Evolutionary conservation across 2,329 filamentous ascomycete species (phyloP).

Genomic region (Talaromyces islandicus): DNA sequence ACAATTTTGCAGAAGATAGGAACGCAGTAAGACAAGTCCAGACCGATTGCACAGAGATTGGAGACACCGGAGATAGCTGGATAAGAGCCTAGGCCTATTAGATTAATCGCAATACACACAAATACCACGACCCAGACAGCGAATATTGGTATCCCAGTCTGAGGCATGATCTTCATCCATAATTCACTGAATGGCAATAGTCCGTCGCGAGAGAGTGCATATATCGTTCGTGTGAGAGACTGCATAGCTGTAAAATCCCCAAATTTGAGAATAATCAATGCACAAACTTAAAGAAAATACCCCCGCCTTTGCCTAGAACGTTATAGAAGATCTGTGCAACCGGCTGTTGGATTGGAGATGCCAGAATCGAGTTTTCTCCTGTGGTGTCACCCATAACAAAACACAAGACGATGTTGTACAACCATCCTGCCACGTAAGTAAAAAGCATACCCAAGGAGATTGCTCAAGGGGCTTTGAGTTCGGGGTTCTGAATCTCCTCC

Average conservation of each 20-base stretch:
- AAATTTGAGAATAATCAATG: neutral
- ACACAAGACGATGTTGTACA: constrained; percentile 49
- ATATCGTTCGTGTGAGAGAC: neutral
- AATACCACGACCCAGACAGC: neutral
- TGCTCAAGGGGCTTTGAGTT: constrained; percentile 44
- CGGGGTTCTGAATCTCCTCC: constrained; percentile 41
- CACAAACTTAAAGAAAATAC: neutral
- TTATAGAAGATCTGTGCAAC: constrained; percentile 55
- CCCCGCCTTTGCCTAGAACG: constrained; percentile 35
- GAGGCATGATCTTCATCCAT: neutral
- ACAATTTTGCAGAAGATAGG: neutral
- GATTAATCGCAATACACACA: neutral
- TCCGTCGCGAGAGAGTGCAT: neutral
- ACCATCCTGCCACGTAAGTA: constrained; percentile 49
- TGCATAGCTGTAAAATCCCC: neutral
- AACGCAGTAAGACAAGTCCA: neutral
- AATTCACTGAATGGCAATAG: neutral
- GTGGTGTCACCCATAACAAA: constrained; percentile 49
- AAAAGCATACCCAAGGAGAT: constrained; percentile 45
- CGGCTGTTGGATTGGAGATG: constrained; percentile 46
- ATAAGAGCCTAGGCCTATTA: neutral
- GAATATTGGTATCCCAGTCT: neutral
- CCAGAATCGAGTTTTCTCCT: constrained; percentile 24
- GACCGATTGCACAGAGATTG: neutral
- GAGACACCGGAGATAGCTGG: neutral